phyloP scores from a whole-genome alignment of 2,329 filamentous ascomycete species.

The Trichoderma polysporum region DNA sequence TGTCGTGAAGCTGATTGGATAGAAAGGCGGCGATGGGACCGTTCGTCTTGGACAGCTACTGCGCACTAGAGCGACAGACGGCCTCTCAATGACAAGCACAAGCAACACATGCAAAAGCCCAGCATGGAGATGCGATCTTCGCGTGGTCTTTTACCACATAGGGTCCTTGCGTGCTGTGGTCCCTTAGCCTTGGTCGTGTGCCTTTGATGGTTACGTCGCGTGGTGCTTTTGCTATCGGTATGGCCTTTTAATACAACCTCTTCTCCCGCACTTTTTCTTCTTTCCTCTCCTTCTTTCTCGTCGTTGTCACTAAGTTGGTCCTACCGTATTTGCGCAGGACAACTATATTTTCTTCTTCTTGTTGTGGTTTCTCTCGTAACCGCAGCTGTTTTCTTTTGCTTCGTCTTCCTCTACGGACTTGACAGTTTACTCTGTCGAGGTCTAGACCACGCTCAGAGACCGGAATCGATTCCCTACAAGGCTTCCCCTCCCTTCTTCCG shows the following conservation, averaged over 20 bases:
- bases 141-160: slow-evolving; percentile 19
- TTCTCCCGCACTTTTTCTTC: background rate
- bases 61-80: background rate
- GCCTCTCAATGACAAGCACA: slow-evolving; percentile 11
- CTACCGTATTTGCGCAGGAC: background rate
- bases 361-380: background rate
- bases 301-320: slow-evolving; percentile 4
- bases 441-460: background rate
- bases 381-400: background rate
- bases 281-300: background rate
- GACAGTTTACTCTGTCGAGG: background rate
- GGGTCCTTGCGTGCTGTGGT: slow-evolving; percentile 13
- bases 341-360: background rate
- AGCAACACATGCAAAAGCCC: slow-evolving; percentile 10
- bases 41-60: background rate
- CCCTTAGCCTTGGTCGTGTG: slow-evolving; percentile 21
- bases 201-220: slow-evolving; percentile 12
- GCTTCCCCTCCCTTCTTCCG: background rate
- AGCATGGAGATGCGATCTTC: slow-evolving; percentile 19
- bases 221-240: background rate
- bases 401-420: background rate
- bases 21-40: background rate
- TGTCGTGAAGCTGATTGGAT: background rate
- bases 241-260: slow-evolving; percentile 13
- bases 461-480: slow-evolving; percentile 1